Evolutionary conservation across 75 land plant genomes (phyloP), one percentile per base, ranked within the genome.

Genomic region (Picea sitchensis): DNA sequence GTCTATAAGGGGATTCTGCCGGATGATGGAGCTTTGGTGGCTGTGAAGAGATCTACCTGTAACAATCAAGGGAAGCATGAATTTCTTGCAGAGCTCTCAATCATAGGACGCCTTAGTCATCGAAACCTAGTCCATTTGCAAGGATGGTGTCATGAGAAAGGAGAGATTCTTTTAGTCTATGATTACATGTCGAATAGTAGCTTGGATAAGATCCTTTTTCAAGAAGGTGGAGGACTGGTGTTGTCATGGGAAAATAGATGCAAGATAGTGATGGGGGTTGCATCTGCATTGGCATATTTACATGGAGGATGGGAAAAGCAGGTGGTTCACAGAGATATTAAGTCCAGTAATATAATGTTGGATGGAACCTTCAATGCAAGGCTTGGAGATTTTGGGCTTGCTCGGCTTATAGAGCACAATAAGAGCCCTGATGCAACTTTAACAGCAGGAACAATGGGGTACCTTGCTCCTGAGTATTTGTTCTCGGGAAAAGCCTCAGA

Each of bases 351-450:
- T 77, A 78, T 97, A 56, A 91, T 97, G 90, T 81, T 97, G 38
- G 99, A 97, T 69, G 94, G 86, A 60, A 86, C 82, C 32, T 92
- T 90, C 84, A 93, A 90, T 65, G 96, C 99, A 9, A 59, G 87
- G 73, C 74, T 97, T 36, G 99, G 98, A 5, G 99, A 97, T 75
- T 97, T 97, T 78, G 99, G 99, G 6, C 86, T 97, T 79, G 99
- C 99, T 0, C 62, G 96, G 69, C 87, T 91, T 75, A 61, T 83
- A 1, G 99, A 83, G 74, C 99, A 97, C 72, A 90, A 89, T 75
- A 85, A 84, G 61, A 88, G 89, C 64, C 94, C 94, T 5, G 91
- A 90, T 32, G 90, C 95, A 36, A 95, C 99, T 0, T 82, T 86
- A 1, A 85, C 91, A 2, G 99, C 96, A 0, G 98, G 99, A 4